Conservation (phyloP, 306 rosid genomes). For the Begonia loranthoides region DNA sequence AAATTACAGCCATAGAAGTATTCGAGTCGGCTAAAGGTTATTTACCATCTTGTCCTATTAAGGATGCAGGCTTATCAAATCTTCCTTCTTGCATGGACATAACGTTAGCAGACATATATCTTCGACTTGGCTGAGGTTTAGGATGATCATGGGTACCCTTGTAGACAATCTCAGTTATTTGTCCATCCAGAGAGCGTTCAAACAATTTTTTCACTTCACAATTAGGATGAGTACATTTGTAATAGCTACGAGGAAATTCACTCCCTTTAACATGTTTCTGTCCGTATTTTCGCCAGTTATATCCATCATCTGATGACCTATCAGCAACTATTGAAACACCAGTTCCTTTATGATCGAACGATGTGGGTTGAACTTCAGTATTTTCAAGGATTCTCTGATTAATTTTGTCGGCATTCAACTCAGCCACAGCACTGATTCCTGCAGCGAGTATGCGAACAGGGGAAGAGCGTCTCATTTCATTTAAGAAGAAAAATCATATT, state of each 20-base stretch:
- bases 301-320: slow-evolving; percentile 57
- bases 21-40: not conserved
- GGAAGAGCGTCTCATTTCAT: slow-evolving; percentile 40
- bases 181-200: slow-evolving; percentile 80
- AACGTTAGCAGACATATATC: slow-evolving; percentile 40
- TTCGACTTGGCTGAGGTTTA: slow-evolving; percentile 75
- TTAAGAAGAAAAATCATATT: slow-evolving; percentile 34
- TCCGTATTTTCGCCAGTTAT: slow-evolving; percentile 84
- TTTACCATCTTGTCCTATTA: slow-evolving; percentile 56
- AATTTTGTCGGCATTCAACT: slow-evolving; percentile 39
- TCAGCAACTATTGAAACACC: slow-evolving; percentile 34
- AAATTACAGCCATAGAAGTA: not conserved
- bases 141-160: slow-evolving; percentile 90
- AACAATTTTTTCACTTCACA: slow-evolving; percentile 88
- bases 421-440: slow-evolving; percentile 31
- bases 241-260: slow-evolving; percentile 91
- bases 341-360: slow-evolving; percentile 28
- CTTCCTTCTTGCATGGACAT: slow-evolving; percentile 45
- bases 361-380: slow-evolving; percentile 5
- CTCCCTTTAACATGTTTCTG: slow-evolving; percentile 87
- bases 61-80: slow-evolving; percentile 41
- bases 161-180: slow-evolving; percentile 76
- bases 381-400: slow-evolving; percentile 18
- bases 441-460: slow-evolving; percentile 37
- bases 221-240: slow-evolving; percentile 84